Base-by-base conservation (phyloP, 2,329 filamentous ascomycete species). In the Stagonosporopsis cucurbitacearum region DNA sequence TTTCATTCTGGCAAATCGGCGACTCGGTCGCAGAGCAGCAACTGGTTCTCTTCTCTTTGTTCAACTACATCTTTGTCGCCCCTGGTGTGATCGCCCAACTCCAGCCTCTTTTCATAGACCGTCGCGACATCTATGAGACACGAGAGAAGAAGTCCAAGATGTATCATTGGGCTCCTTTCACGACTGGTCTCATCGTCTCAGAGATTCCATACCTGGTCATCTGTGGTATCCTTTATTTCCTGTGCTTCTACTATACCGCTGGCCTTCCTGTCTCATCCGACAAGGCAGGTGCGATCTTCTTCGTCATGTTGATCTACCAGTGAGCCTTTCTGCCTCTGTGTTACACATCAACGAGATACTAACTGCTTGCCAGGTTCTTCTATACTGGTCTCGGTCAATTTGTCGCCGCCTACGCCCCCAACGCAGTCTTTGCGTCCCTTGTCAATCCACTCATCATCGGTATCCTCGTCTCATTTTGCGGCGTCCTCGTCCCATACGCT, bases 81-180 rank as follows among this genome's bases (percentile, higher is more conserved):
- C 73, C 74, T 37, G 70, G 69, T 69, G 75, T 78, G 56, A 74
- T 75, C 63, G 76, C 64, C 0, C 76, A 78, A 25, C 60, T 79
- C 2, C 72, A 75, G 33, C 74, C 78, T 15, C 57, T 81, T 4
- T 81, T 83, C 65, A 80, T 81, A 42, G 77, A 70, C 9, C 62
- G 66, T 25, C 69, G 70, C 26, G 68, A 74, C 17, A 67, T 87
- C n/a, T 86, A 84, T 70, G 83, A 86, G 68, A 81, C 80, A 3
- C 82, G 84, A 39, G 84, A 87, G 67, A 79, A 83, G 12, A 83
- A 87, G 2, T 85, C 83, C 64, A 90, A 91, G 67, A 82, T 86
- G 0, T 92, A 92, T 76, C 88, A 85, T 0, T 92, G 89, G 89
- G 81, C 84, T 60, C 86, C 82, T 1, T 92, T 92, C 72, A 82